phyloP scores from a whole-genome alignment of 352 stramenopile species.

The Globisporangium megalacanthum region DNA sequence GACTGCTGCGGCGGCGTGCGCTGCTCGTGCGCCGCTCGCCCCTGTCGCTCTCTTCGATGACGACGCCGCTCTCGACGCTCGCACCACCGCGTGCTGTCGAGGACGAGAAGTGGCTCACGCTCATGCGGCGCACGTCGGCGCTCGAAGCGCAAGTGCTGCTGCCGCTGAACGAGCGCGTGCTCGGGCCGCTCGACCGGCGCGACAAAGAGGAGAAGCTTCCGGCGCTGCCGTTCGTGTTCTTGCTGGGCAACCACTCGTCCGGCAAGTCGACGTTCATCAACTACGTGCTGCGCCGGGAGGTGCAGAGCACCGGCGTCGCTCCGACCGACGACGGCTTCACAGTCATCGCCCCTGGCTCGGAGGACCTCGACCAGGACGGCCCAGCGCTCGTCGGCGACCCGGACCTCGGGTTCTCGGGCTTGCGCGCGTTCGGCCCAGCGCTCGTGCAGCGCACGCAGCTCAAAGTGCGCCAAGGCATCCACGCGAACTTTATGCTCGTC shows the following conservation, averaged over 20 bases:
- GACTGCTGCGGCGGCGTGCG: background rate
- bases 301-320: slow-evolving; percentile 99
- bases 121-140: slow-evolving; percentile 80
- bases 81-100: slow-evolving; percentile 12
- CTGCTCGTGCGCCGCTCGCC: background rate
- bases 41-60: background rate
- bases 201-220: slow-evolving; percentile 90
- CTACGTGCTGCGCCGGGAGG: slow-evolving; percentile 92
- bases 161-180: slow-evolving; percentile 79
- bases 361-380: slow-evolving; percentile 97
- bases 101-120: slow-evolving; percentile 77
- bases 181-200: slow-evolving; percentile 85
- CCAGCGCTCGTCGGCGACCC: slow-evolving; percentile 94
- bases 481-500: slow-evolving; percentile 97
- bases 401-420: slow-evolving; percentile 95
- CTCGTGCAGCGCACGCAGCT: slow-evolving; percentile 98
- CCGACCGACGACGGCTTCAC: slow-evolving; percentile 99
- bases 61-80: background rate
- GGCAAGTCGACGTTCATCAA: slow-evolving; percentile 99
- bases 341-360: slow-evolving; percentile 95
- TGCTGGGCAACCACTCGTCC: slow-evolving; percentile 98
- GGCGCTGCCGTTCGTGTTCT: slow-evolving; percentile 97
- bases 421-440: slow-evolving; percentile 95
- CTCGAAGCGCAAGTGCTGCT: slow-evolving; percentile 69
- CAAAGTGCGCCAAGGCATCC: slow-evolving; percentile 94